Base-by-base conservation (phyloP, 345 rosid species). In the Lumnitzera littorea region DNA sequence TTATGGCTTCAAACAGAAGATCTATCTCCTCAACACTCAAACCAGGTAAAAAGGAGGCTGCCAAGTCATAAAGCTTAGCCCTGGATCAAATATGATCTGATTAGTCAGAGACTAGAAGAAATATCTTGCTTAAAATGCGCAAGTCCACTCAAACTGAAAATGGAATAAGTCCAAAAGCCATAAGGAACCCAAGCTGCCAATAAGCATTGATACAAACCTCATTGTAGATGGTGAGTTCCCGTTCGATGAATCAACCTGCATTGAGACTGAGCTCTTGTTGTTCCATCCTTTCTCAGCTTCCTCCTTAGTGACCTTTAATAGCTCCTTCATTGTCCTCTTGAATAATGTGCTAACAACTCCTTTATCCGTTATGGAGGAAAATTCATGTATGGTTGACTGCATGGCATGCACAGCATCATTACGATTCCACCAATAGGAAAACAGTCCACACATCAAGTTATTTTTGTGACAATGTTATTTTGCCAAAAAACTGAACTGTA, bases 41-140 rank as follows among this genome's bases (percentile, higher is more conserved):
- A 64, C 91, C 95, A 62, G 95, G 96, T 64, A 87, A 70, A 66
- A 90, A 84, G 46, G 99, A 81, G 71, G 84, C 81, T 47, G 95
- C 83, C 67, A 94, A 71, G 75, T 88, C 96, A 73, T 86, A 79
- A 61, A 88, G 77, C 63, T 74, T 84, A 17, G 87, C 91, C 80
- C 99, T 94, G 87, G 61, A 78, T 70, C 69, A 62, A 65, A 71
- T 52, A 70, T 29, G 54, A 68, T 46, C 29, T 24, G 20, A 53
- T 53, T 58, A 20, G 51, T 64, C 53, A 63, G 16, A 57, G 60
- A 8, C 9, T 14, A 12, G 11, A 41, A 57, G 46, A 36, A 53
- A 25, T 15, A 54, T n/a, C 10, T 11, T 29, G 27, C n/a, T 12
- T 12, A 46, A 25, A 24, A 11, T 13, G 48, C 11, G 48, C 11